Evolutionary conservation across 805 yeast genomes (phyloP), one percentile per base, ranked within the genome.

Genomic region (Nakazawaea wyomingensis): DNA sequence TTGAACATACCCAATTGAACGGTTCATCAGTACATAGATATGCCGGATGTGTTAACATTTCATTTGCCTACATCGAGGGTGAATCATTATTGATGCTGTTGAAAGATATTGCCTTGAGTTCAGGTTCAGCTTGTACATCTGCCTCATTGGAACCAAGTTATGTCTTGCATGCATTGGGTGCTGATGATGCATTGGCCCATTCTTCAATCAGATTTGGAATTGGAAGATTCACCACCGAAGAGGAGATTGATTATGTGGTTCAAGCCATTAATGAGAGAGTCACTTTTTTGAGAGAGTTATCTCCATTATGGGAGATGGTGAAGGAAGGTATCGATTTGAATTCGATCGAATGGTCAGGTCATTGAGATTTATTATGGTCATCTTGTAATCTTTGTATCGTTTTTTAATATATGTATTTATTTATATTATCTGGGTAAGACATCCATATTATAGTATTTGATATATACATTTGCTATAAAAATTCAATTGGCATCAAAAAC

Each of bases 291-390:
- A 80, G 99, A 66, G 91, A 89, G 58, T 73, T 93, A 66, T 81
- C 93, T 45, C 99, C 99, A 38, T 72, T 93, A 55, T 93, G 98
- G 98, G 99, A 93, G 69, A 90, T 93, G 98, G 96, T 88, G 45
- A 96, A 93, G 66, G 98, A 93, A 52, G 99, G 99, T 53, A 91
- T 93, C 56, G 99, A 93, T 60, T 72, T 93, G 62, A 77, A 84
- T 57, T 76, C 95, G 27, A 93, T 93, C 56, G 95, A 93, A 69
- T 93, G 99, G 99, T 86, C 96, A 47, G 98, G 96, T 51, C 99
- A 93, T 66, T 93, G 64, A 64, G n/a, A n/a, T n/a, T n/a, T n/a
- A n/a, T n/a, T n/a, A n/a, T 4, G 4, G 6, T 26, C 19, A 13
- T 10, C 3, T 17, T 20, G 16, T 16, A 6, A 10, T 28, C 8